phyloP scores from a whole-genome alignment of 495 filamentous ascomycete genomes.

The Lepraria neglecta region DNA sequence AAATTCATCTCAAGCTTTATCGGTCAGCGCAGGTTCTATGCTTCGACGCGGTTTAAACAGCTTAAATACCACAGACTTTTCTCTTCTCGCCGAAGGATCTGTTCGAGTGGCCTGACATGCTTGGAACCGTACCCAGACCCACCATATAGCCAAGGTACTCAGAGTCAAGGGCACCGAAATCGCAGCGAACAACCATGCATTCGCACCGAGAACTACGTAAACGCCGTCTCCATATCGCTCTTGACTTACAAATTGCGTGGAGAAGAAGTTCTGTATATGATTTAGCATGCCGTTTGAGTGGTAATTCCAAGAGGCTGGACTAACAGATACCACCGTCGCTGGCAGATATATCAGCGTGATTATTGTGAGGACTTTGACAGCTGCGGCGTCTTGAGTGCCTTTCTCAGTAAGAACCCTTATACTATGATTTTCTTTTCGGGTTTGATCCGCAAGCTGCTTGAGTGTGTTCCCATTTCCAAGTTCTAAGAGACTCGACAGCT shows the following conservation, averaged over 20 bases:
- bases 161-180: slow-evolving; percentile 33
- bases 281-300: slow-evolving; percentile 2
- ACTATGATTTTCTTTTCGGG: slow-evolving; percentile 21
- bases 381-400: slow-evolving; percentile 34
- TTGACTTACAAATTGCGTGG: slow-evolving; percentile 32
- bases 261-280: slow-evolving; percentile 34
- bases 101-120: neutral
- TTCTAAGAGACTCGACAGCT: slow-evolving; percentile 29
- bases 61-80: neutral
- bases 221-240: slow-evolving; percentile 18
- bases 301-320: slow-evolving; percentile 10
- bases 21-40: too few relatives aligned
- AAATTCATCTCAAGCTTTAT: neutral
- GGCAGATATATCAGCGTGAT: slow-evolving; percentile 37
- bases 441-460: slow-evolving; percentile 20
- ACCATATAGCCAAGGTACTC: slow-evolving; percentile 30
- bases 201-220: slow-evolving; percentile 11
- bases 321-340: slow-evolving; percentile 34
- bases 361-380: slow-evolving; percentile 35
- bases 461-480: slow-evolving; percentile 26
- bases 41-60: neutral
- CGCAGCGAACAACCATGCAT: slow-evolving; percentile 31
- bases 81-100: too few relatives aligned
- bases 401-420: slow-evolving; percentile 31
- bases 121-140: slow-evolving; percentile 29